Evolutionary conservation across 2,329 filamentous ascomycete species (phyloP).

Genomic region (Teratosphaeria viscida): DNA sequence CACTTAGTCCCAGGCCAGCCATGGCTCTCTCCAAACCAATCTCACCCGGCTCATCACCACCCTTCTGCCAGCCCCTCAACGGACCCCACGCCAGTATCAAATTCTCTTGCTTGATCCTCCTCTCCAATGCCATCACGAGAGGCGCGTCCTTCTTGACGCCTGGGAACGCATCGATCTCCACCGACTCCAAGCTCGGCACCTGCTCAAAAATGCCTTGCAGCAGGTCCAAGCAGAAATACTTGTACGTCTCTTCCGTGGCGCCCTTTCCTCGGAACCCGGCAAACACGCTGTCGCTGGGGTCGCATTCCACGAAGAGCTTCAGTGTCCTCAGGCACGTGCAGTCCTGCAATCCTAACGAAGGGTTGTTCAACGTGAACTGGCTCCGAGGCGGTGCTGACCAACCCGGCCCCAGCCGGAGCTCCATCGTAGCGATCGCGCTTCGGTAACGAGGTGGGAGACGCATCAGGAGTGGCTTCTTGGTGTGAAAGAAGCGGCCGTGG

Average conservation of each 20-base stretch:
- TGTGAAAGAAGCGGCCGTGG: constrained; percentile 58
- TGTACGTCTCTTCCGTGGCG: constrained; percentile 57
- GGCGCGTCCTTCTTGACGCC: constrained; percentile 55
- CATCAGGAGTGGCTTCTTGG: constrained; percentile 59
- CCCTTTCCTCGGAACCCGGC: constrained; percentile 49
- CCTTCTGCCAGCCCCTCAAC: constrained; percentile 54
- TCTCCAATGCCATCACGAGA: constrained; percentile 53
- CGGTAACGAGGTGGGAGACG: constrained; percentile 54
- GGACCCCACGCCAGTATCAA: constrained; percentile 57
- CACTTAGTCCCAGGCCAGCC: constrained; percentile 8
- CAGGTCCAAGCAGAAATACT: constrained; percentile 51
- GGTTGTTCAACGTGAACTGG: constrained; percentile 53
- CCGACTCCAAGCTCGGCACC: constrained; percentile 44
- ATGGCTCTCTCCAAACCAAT: constrained; percentile 9
- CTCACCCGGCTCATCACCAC: constrained; percentile 11
- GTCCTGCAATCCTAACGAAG: constrained; percentile 51
- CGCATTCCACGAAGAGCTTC: constrained; percentile 60
- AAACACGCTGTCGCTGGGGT: constrained; percentile 55
- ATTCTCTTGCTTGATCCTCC: constrained; percentile 34
- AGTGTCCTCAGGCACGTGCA: constrained; percentile 50
- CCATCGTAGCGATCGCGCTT: constrained; percentile 50
- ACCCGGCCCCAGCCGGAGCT: constrained; percentile 62
- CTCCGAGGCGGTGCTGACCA: constrained; percentile 60
- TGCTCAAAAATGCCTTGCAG: constrained; percentile 47
- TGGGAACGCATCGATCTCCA: constrained; percentile 61